Conservation (phyloP, 2,329 filamentous ascomycete species). For the Talaromyces sp. region DNA sequence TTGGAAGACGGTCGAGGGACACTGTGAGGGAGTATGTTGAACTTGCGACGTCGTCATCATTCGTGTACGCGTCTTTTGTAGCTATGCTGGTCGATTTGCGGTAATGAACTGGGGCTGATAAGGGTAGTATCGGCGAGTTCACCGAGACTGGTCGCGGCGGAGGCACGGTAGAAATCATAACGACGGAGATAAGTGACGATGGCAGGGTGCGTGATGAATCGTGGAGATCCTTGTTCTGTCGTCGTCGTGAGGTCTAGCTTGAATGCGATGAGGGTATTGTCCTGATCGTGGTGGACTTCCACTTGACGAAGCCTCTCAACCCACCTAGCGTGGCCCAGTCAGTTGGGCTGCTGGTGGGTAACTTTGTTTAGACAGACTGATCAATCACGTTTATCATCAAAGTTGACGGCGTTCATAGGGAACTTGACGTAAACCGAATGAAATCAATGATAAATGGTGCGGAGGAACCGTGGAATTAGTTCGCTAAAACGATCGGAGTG, state of each 20-base stretch:
- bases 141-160: slow-evolving; percentile 32
- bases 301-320: slow-evolving; percentile 11
- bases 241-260: background rate
- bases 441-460: slow-evolving; percentile 8
- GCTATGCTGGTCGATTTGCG: slow-evolving; percentile 26
- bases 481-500: slow-evolving; percentile 11
- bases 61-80: slow-evolving; percentile 27
- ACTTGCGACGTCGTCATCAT: slow-evolving; percentile 20
- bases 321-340: slow-evolving; percentile 27
- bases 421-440: background rate
- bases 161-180: slow-evolving; percentile 32
- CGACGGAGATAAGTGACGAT: background rate
- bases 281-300: background rate
- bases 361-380: background rate
- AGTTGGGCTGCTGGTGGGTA: slow-evolving; percentile 24
- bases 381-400: slow-evolving; percentile 4
- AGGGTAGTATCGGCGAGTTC: slow-evolving; percentile 29
- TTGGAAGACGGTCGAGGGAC: slow-evolving; percentile 23
- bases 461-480: background rate
- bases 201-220: background rate
- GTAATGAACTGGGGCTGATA: slow-evolving; percentile 23
- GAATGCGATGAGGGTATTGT: background rate
- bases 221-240: background rate
- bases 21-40: slow-evolving; percentile 22
- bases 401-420: too few relatives aligned